Evolutionary conservation across 2,329 filamentous ascomycete genomes (phyloP).

Genomic region (Diplocarpon mali): DNA sequence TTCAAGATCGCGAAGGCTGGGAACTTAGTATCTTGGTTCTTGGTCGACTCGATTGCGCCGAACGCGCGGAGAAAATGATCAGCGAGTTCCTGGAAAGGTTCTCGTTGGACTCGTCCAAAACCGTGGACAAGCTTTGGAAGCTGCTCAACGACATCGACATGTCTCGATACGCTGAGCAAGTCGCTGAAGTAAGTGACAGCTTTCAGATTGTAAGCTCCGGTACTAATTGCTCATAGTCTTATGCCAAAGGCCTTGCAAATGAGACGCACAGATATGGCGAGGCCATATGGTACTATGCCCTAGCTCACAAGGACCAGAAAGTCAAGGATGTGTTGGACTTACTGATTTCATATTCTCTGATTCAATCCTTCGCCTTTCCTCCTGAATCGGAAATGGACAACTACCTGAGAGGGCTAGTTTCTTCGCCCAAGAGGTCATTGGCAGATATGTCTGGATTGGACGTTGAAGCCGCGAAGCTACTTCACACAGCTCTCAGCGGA

Average conservation of each 20-base stretch:
- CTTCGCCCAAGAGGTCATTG: slow-evolving; percentile 60
- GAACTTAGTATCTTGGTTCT: slow-evolving; percentile 78
- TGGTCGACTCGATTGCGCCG: slow-evolving; percentile 65
- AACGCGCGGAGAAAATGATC: slow-evolving; percentile 62
- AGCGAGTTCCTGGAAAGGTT: slow-evolving; percentile 60
- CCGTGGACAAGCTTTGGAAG: slow-evolving; percentile 72
- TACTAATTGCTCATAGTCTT: slow-evolving; percentile 49
- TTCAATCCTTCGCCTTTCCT: slow-evolving; percentile 76
- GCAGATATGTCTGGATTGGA: slow-evolving; percentile 64
- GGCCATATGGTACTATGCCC: slow-evolving; percentile 81
- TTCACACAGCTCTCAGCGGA: slow-evolving; percentile 79
- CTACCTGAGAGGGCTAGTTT: slow-evolving; percentile 58
- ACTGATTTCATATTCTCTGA: slow-evolving; percentile 75
- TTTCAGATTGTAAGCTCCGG: neutral
- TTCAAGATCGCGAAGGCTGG: slow-evolving; percentile 61
- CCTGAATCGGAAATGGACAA: slow-evolving; percentile 60
- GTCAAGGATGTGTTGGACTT: slow-evolving; percentile 79
- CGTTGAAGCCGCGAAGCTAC: slow-evolving; percentile 67
- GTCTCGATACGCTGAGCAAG: slow-evolving; percentile 64
- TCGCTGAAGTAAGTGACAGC: slow-evolving; percentile 59
- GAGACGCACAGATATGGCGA: slow-evolving; percentile 72
- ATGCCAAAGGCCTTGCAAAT: slow-evolving; percentile 65
- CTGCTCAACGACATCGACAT: slow-evolving; percentile 71
- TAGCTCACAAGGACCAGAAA: slow-evolving; percentile 67
- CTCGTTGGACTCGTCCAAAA: slow-evolving; percentile 56